Evolutionary conservation across 192 early-diverging fungal genomes (phyloP), one percentile per base, ranked within the genome.

Genomic region (Backusella macrospora): DNA sequence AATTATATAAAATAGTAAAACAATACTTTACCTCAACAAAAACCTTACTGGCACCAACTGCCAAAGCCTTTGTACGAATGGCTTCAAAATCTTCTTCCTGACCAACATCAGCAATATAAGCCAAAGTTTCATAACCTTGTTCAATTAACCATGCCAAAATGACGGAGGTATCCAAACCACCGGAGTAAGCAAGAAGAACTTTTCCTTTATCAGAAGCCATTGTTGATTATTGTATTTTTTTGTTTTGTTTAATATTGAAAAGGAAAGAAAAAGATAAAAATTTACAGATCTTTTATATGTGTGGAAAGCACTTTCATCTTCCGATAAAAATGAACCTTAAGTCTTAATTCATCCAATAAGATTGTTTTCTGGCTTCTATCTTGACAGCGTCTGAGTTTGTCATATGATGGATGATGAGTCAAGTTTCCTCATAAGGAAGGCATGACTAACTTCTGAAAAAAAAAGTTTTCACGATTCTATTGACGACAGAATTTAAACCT

Each of bases 51-150:
- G 98, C 96, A 55, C 98, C 98, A 74, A 97, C 92, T 72, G 84
- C 87, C 42, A 98, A 89, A 42, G 96, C 98, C 90, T 99, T 99
- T 77, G 84, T 80, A 69, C 87, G 85, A 43, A 97, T 97, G 44
- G 92, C 96, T 62, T 97, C 95, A 81, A 98, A 98, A 83, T 99
- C 98, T 82, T 99, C 96, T 80, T 98, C 96, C 84, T 99, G 98
- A 48, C 98, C 98, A 72, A 99, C 93, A 83, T 99, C 90, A 68
- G 96, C 98, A 93, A 99, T 96, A 85, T 95, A 99, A 71, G 92
- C 92, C 62, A 97, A 84, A 42, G 98, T 97, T 77, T 99, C 96
- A 86, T 96, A 99, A 70, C 96, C 96, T 85, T 98, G 87, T 72
- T 99, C 98, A 77, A 98, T 92, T 65, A 99, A 88, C 96, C 96